A percentile compares a stretch with the other conserved stretches of the same genome.
phyloP scores from a whole-genome alignment of 768 basidiomycete genomes.

The Sutorius australiensis region DNA sequence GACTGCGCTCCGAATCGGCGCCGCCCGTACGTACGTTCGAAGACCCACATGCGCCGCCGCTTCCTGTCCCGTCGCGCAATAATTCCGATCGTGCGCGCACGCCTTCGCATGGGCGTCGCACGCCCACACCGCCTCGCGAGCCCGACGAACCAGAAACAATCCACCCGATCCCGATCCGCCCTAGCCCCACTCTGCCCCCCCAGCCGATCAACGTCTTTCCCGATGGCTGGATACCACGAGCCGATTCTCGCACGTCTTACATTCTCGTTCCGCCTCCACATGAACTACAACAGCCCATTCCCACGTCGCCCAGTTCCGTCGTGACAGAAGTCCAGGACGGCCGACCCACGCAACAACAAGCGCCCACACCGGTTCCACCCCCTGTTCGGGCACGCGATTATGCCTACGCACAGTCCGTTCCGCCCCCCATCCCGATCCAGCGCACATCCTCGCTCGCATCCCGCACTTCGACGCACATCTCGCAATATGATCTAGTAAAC shows the following conservation, averaged over 20 bases:
- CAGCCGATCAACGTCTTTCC: slow-evolving; percentile 9
- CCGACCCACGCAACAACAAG: slow-evolving; percentile 3
- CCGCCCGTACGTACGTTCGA: slow-evolving; percentile 26
- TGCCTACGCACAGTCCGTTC: slow-evolving; percentile 22
- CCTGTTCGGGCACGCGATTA: slow-evolving; percentile 29
- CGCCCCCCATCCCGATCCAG: slow-evolving; percentile 6
- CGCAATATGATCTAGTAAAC: slow-evolving; percentile 30
- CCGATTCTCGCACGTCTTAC: slow-evolving; percentile 25
- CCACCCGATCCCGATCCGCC: slow-evolving; percentile 28
- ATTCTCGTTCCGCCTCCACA: slow-evolving; percentile 24
- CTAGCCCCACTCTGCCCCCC: slow-evolving; percentile 9
- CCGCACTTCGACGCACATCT: slow-evolving; percentile 29
- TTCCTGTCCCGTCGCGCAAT: slow-evolving; percentile 22
- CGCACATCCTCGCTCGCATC: slow-evolving; percentile 25
- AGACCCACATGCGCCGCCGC: slow-evolving; percentile 10
- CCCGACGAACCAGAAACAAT: slow-evolving; percentile 25
- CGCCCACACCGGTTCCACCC: slow-evolving; percentile 18
- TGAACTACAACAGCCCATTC: slow-evolving; percentile 11
- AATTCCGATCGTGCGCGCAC: slow-evolving; percentile 14
- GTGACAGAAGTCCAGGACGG: slow-evolving; percentile 13
- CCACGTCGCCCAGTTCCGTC: slow-evolving; percentile 13
- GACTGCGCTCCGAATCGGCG: slow-evolving; percentile 26
- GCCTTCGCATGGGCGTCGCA: slow-evolving; percentile 17
- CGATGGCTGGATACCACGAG: slow-evolving; percentile 30
- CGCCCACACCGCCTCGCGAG: slow-evolving; percentile 8